phyloP scores from a whole-genome alignment of 1,139 yeast species.

The Magnusiomyces tetraspermus region DNA sequence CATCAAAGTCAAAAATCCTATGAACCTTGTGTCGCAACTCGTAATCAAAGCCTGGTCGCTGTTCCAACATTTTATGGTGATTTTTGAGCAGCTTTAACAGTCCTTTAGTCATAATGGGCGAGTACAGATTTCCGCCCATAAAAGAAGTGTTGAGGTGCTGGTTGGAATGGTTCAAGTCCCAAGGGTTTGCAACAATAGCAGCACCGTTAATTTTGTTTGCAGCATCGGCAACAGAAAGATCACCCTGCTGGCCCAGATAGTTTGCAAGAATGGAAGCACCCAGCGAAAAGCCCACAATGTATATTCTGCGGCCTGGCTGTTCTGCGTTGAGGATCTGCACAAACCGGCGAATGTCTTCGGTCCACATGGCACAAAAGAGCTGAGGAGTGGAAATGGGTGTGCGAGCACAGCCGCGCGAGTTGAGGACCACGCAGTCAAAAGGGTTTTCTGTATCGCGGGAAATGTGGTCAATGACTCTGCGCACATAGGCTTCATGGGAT shows the following conservation, averaged over 20 bases:
- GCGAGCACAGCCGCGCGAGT: slow-evolving; percentile 81
- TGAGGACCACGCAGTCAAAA: slow-evolving; percentile 66
- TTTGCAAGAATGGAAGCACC: slow-evolving; percentile 79
- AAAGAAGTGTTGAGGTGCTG: slow-evolving; percentile 43
- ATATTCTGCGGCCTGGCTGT: slow-evolving; percentile 57
- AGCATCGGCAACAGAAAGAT: slow-evolving; percentile 22
- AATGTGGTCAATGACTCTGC: slow-evolving; percentile 39
- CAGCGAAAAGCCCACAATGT: slow-evolving; percentile 73
- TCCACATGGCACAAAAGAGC: slow-evolving; percentile 65
- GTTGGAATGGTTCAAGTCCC: slow-evolving; percentile 65
- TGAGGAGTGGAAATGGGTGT: slow-evolving; percentile 67
- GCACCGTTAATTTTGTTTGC: slow-evolving; percentile 53
- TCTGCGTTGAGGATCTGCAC: slow-evolving; percentile 42
- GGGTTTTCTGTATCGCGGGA: slow-evolving; percentile 6
- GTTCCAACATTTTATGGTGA: slow-evolving; percentile 47
- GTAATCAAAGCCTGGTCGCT: slow-evolving; percentile 33
- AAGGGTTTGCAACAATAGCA: slow-evolving; percentile 63
- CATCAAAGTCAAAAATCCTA: slow-evolving; percentile 56
- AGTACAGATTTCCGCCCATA: slow-evolving; percentile 55
- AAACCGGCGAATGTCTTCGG: slow-evolving; percentile 60
- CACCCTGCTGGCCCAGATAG: slow-evolving; percentile 66
- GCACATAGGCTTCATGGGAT: slow-evolving; percentile 77
- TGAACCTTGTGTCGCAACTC: slow-evolving; percentile 27
- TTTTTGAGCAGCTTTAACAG: slow-evolving; percentile 52
- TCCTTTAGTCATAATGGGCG: slow-evolving; percentile 57